Evolutionary conservation across 1,139 yeast species (phyloP).

Genomic region (Dujonia santamariae): DNA sequence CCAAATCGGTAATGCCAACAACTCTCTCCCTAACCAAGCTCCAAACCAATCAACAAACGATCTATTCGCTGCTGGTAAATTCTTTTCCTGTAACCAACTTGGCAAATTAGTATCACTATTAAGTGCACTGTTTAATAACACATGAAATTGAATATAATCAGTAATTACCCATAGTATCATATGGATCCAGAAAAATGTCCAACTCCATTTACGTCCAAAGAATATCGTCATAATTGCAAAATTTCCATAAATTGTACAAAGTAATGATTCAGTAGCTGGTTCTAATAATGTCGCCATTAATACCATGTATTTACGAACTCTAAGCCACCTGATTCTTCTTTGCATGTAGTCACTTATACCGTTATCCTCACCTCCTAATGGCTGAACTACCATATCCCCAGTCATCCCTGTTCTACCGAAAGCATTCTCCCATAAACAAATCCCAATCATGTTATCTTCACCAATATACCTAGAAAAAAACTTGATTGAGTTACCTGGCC

Average conservation of each 20-base stretch:
- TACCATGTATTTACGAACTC: conserved; percentile 91
- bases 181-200: conserved; percentile 47
- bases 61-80: conserved; percentile 13
- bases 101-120: conserved; percentile 15
- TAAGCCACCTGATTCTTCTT: conserved; percentile 78
- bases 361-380: conserved; percentile 52
- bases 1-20: conserved; percentile 84
- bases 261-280: conserved; percentile 78
- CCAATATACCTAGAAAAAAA: conserved; percentile 82
- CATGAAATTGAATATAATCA: conserved; percentile 60
- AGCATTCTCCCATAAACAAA: conserved; percentile 74
- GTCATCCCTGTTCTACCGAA: conserved; percentile 73
- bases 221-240: conserved; percentile 54
- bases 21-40: conserved; percentile 68
- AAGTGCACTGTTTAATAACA: conserved; percentile 32
- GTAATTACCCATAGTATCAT: conserved; percentile 58
- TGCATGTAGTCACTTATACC: conserved; percentile 54
- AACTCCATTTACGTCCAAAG: conserved; percentile 20
- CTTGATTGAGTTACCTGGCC: conserved; percentile 54
- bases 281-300: conserved; percentile 79
- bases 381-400: conserved; percentile 78
- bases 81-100: conserved; percentile 25
- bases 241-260: conserved; percentile 68
- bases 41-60: conserved; percentile 23
- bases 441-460: conserved; percentile 91